Evolutionary conservation across 129 eudicot genomes (phyloP), one percentile per base, ranked within the genome.

Genomic region (Lactuca sativa): DNA sequence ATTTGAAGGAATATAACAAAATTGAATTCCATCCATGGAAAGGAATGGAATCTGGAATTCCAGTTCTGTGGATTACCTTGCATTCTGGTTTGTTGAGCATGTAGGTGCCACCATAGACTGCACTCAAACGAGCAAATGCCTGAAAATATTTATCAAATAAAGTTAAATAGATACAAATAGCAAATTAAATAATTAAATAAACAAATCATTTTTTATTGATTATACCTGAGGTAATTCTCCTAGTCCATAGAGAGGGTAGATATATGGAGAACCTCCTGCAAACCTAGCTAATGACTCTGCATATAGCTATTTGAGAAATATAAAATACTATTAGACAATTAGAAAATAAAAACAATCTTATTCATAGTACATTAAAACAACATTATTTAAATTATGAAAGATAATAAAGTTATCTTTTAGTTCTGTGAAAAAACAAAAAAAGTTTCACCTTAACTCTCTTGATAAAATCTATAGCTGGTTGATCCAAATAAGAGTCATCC

Each of bases 141-240:
- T 86, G 76, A 30, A 44, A 70, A 17, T 74, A 63, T 58, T 40
- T 75, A 36, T 11, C 21, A 18, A 54, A 40, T 66, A 51, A 69
- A 61, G 69, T 60, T 49, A 65, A 49, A 70, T 33, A 7, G 12
- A 31, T 33, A 78, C 9, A 30, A 48, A 6, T 15, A 64, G 21
- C 54, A 48, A 59, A 56, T 5, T 40, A 40, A 40, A n/a, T 18
- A 10, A 63, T 9, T 59, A 54, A 9, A 71, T 4, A 36, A 36
- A 4, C 38, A 0, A 36, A 36, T 36, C 5, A 2, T 36, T 4
- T 36, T 5, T 36, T 36, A 36, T 6, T 36, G 6, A 60, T 58
- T 12, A 38, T 70, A 93, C 99, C 95, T 93, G 99, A 72, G 99
- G 99, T 74, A 93, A 80, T 84, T 93, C 99, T 82, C 93, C 99